phyloP scores from a whole-genome alignment of 352 stramenopile species.

The Phytophthora palmivora region DNA sequence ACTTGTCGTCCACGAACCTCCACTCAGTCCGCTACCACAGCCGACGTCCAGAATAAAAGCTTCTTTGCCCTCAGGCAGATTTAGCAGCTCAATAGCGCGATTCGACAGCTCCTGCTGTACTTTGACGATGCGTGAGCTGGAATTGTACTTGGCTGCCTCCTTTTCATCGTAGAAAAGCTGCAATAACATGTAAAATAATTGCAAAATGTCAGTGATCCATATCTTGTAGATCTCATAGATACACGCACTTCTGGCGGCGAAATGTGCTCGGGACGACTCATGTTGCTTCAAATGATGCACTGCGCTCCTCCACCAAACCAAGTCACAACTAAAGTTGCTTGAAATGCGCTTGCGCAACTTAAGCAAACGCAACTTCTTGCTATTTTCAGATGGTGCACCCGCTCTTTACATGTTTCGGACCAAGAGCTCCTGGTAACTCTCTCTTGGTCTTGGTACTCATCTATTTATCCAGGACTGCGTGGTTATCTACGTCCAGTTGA shows the following conservation, averaged over 20 bases:
- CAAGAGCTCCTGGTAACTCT: slow-evolving; percentile 7
- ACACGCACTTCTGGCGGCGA: slow-evolving; percentile 78
- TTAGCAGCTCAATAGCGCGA: slow-evolving; percentile 97
- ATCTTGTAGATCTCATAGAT: background rate
- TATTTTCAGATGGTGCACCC: slow-evolving; percentile 24
- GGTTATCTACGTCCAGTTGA: background rate
- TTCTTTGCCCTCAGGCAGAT: slow-evolving; percentile 88
- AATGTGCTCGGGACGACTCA: slow-evolving; percentile 90
- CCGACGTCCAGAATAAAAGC: slow-evolving; percentile 97
- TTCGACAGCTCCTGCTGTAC: slow-evolving; percentile 96
- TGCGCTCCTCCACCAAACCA: slow-evolving; percentile 31
- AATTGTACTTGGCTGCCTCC: slow-evolving; percentile 94
- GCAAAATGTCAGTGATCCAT: background rate
- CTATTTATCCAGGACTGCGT: slow-evolving; percentile 5
- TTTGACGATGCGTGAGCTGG: slow-evolving; percentile 92
- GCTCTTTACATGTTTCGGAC: slow-evolving; percentile 36
- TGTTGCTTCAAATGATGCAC: slow-evolving; percentile 31
- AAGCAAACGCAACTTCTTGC: background rate
- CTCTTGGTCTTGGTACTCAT: slow-evolving; percentile 7
- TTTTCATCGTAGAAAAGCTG: slow-evolving; percentile 94
- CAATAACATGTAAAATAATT: slow-evolving; percentile 6
- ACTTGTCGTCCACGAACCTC: slow-evolving; percentile 54
- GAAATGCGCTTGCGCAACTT: slow-evolving; percentile 9
- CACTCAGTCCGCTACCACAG: slow-evolving; percentile 97
- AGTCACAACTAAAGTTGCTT: slow-evolving; percentile 5